Evolutionary conservation across 441 rosid species (phyloP), one percentile per base, ranked within the genome.

Genomic region (Heliophila coronopifolia): DNA sequence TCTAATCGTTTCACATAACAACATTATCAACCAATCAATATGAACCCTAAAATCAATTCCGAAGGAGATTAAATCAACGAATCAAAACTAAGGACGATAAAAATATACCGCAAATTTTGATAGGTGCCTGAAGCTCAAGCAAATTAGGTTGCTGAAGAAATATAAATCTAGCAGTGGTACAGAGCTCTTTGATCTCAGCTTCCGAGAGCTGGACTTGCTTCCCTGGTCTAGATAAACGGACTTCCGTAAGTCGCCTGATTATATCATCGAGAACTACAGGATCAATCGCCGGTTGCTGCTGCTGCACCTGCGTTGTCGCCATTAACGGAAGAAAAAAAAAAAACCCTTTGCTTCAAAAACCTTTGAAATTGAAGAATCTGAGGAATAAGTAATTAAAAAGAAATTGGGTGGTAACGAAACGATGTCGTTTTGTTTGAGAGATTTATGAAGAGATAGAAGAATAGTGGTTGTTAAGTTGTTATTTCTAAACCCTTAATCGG

Each of bases 111-210:
- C 95, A 89, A 38, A 89, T 83, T 75, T 89, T 89, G 73, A 89
- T 89, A 49, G 97, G 97, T 4, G 95, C 94, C 60, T 86, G 95
- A 12, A 89, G 91, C 72, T 89, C 97, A 15, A 89, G 91, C 76
- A 89, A 61, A 72, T 78, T 81, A 36, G 97, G 95, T 41, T 89
- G 97, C 45, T 76, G 77, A 39, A 77, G 62, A 41, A 83, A 83
- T 50, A 83, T 83, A 6, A 81, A 93, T 35, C 75, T 67, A 1
- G 97, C 79, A 10, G 88, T 75, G 24, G 63, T 70, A 23, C 91
- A 81, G 9, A 89, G 88, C 74, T 85, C 90, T 72, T 68, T 89
- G 86, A 89, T 89, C 73, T 89, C 97, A 23, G 61, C 46, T 75
- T 89, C 97, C 0, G 92, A 84, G 19, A 84, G 78, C 73, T 80